phyloP scores from a whole-genome alignment of 805 yeast genomes.

The Phaffomyces antillensis region DNA sequence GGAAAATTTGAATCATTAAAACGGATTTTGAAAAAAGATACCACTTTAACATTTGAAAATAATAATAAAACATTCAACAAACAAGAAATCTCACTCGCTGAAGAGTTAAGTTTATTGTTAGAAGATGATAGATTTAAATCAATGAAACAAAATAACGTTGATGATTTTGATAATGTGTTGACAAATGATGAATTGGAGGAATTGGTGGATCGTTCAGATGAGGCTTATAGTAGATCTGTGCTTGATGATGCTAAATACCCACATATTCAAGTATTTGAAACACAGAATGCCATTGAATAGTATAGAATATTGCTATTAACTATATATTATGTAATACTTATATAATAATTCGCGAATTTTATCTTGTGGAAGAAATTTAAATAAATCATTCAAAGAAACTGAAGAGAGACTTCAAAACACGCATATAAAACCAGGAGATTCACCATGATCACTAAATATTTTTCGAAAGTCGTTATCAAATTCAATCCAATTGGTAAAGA shows the following conservation, averaged over 20 bases:
- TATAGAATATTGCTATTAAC: no score
- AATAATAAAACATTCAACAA: constrained; percentile 15
- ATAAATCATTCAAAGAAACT: not conserved
- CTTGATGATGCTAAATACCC: constrained; percentile 21
- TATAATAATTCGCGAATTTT: not conserved
- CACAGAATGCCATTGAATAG: constrained; percentile 22
- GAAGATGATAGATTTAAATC: constrained; percentile 32
- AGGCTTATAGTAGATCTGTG: constrained; percentile 31
- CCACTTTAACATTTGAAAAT: constrained; percentile 14
- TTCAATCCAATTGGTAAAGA: constrained; percentile 73
- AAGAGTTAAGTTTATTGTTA: constrained; percentile 35
- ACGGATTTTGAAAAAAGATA: constrained; percentile 29
- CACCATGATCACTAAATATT: constrained; percentile 83
- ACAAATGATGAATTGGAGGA: constrained; percentile 38
- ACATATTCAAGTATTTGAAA: constrained; percentile 34
- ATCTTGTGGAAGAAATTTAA: not conserved
- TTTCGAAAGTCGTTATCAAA: constrained; percentile 65
- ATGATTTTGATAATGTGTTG: constrained; percentile 16
- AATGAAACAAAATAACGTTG: constrained; percentile 14
- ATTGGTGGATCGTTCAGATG: constrained; percentile 39
- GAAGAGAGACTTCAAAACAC: not conserved
- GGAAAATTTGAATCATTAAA: constrained; percentile 46
- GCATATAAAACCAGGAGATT: not conserved
- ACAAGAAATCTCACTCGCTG: constrained; percentile 28
- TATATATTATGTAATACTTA: not conserved